Evolutionary conservation across 108 stramenopile genomes (phyloP).

Genomic region (Pseudonitzschia multiseries): DNA sequence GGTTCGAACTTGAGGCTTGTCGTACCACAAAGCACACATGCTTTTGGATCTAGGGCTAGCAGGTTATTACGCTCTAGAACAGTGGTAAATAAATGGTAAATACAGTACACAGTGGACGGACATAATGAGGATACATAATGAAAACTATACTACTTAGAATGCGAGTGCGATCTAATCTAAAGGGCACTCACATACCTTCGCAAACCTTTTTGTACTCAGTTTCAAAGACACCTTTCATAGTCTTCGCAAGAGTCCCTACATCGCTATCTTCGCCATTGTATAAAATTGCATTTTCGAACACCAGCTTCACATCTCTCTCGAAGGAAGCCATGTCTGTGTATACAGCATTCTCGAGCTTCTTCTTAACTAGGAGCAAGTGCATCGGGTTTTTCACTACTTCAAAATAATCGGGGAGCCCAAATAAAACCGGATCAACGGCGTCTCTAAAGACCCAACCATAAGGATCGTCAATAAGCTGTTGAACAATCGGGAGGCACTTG

Average conservation of each 20-base stretch:
- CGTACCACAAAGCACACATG: conserved; percentile 85
- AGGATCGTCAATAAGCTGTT: conserved; percentile 74
- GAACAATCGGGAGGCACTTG: conserved; percentile 80
- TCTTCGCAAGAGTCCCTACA: conserved; percentile 75
- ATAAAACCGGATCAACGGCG: conserved; percentile 91
- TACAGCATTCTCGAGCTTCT: conserved; percentile 72
- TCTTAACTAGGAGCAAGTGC: conserved; percentile 74
- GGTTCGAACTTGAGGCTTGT: conserved; percentile 78
- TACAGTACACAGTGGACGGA: conserved; percentile 7
- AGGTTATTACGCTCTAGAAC: conserved; percentile 21
- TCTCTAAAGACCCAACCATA: conserved; percentile 90
- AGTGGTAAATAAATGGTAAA: conserved; percentile 1
- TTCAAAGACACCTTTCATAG: conserved; percentile 59
- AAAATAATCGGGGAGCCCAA: conserved; percentile 95
- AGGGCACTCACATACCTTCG: conserved; percentile 47
- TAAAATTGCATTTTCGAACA: conserved; percentile 86
- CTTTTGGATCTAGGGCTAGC: conserved; percentile 34
- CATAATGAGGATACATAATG: conserved; percentile 9
- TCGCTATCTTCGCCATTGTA: conserved; percentile 87
- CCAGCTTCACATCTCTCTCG: conserved; percentile 64
- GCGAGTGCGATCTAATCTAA: conserved; percentile 17
- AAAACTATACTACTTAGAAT: conserved; percentile 18
- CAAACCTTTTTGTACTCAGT: conserved; percentile 55
- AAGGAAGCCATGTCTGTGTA: conserved; percentile 73
- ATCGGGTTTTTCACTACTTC: conserved; percentile 89